phyloP scores from a whole-genome alignment of 2,329 filamentous ascomycete species.

The Pezicula neosporulosa region DNA sequence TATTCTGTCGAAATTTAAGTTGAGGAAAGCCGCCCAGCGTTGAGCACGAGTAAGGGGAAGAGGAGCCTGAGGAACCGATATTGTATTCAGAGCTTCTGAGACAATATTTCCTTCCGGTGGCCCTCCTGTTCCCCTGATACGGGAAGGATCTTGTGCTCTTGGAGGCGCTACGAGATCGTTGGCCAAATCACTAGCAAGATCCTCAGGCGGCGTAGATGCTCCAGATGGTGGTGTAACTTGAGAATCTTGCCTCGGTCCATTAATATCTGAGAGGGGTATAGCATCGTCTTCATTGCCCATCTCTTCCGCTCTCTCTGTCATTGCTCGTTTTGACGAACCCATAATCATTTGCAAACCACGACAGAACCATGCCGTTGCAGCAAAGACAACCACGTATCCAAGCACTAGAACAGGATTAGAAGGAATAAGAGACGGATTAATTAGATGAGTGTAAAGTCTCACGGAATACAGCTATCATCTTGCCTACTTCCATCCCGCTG shows the following conservation, averaged over 20 bases:
- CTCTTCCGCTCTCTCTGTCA: constrained; percentile 49
- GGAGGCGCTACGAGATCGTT: constrained; percentile 18
- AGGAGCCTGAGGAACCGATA: constrained; percentile 34
- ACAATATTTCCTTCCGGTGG: constrained; percentile 17
- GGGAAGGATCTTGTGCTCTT: constrained; percentile 23
- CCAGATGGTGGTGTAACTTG: constrained; percentile 8
- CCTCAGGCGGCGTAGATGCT: constrained; percentile 6
- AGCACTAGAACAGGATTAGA: constrained; percentile 36
- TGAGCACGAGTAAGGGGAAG: constrained; percentile 42
- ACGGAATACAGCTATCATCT: constrained; percentile 59
- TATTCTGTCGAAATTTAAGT: constrained; percentile 40
- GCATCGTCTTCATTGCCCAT: constrained; percentile 40
- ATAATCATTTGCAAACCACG: constrained; percentile 48
- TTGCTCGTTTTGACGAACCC: constrained; percentile 48
- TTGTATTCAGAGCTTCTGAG: background rate
- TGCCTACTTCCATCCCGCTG: constrained; percentile 49
- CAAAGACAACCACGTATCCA: constrained; percentile 51
- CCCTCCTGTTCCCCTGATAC: constrained; percentile 23
- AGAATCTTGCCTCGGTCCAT: constrained; percentile 11
- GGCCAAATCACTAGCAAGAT: constrained; percentile 3
- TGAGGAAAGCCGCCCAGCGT: constrained; percentile 45
- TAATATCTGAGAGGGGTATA: constrained; percentile 40
- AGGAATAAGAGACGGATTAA: background rate
- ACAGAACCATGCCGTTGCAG: constrained; percentile 50
- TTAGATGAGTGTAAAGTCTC: constrained; percentile 18